Evolutionary conservation across 1,284 basidiomycete genomes (phyloP).

Genomic region (Mrakiaceae sp.): DNA sequence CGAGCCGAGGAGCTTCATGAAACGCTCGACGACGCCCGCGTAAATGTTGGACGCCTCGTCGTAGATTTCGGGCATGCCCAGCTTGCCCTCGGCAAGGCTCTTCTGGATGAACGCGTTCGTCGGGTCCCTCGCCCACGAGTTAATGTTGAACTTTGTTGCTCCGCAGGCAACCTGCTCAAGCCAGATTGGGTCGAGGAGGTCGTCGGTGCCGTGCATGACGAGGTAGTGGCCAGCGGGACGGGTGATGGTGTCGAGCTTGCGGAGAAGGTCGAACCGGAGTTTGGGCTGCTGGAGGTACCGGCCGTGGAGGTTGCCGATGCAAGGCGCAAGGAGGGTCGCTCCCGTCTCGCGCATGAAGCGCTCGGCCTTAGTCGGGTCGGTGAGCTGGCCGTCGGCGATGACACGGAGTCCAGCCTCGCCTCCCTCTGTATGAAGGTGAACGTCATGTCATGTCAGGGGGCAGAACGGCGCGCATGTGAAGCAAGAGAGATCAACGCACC

Average conservation of each 20-base stretch:
- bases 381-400: constrained; percentile 37
- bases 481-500: constrained; percentile 4
- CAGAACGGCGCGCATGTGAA: background rate
- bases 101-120: constrained; percentile 27
- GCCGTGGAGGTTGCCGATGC: constrained; percentile 38
- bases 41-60: constrained; percentile 32
- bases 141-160: constrained; percentile 35
- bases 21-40: constrained; percentile 27
- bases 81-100: constrained; percentile 25
- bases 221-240: constrained; percentile 41
- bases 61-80: constrained; percentile 30
- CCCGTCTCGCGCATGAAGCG: constrained; percentile 35
- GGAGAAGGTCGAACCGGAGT: constrained; percentile 9
- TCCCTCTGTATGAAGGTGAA: constrained; percentile 26
- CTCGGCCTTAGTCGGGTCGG: constrained; percentile 34
- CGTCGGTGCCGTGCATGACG: constrained; percentile 41
- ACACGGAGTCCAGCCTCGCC: constrained; percentile 39
- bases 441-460: background rate
- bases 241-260: constrained; percentile 7
- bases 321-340: constrained; percentile 37
- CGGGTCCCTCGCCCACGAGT: constrained; percentile 35
- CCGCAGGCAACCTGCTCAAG: constrained; percentile 30
- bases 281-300: constrained; percentile 15
- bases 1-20: constrained; percentile 30
- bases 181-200: constrained; percentile 32